phyloP scores from a whole-genome alignment of 108 stramenopile genomes.

The Licmophora abbreviata region DNA sequence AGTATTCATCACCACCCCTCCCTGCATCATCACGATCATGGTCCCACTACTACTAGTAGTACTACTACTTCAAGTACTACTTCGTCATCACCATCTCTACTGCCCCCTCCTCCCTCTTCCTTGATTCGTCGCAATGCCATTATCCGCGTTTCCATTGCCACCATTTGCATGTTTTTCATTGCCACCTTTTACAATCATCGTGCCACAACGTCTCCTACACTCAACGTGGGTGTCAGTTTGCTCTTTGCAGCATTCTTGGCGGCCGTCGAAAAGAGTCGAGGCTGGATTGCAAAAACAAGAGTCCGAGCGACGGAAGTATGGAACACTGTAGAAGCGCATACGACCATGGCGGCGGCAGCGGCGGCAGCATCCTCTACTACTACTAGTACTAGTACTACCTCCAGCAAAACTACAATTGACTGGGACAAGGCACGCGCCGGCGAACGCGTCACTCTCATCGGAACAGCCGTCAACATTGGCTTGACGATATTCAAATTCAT shows the following conservation, averaged over 20 bases:
- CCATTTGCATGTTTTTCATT: conserved; percentile 4
- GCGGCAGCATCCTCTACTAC: conserved; percentile 2
- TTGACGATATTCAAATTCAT: conserved; percentile 66
- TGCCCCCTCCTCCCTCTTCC: no score
- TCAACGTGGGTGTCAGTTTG: neutral
- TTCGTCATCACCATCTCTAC: no score
- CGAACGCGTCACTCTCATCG: conserved; percentile 82
- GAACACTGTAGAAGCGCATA: conserved; percentile 30
- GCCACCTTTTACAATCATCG: no score
- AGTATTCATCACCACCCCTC: no score
- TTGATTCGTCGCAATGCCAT: conserved; percentile 16
- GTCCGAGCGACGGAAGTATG: conserved; percentile 32
- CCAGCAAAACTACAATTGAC: conserved; percentile 26
- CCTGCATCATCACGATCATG: no score
- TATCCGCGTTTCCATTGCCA: neutral
- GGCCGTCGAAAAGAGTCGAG: conserved; percentile 23
- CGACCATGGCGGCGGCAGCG: neutral
- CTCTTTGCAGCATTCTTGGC: conserved; percentile 21
- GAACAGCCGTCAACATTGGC: conserved; percentile 71
- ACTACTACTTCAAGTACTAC: no score
- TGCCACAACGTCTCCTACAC: no score
- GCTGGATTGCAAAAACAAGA: conserved; percentile 20
- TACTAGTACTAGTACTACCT: no score
- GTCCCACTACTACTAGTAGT: no score
- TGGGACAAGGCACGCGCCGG: conserved; percentile 56